Evolutionary conservation across 2,329 filamentous ascomycete species (phyloP).

Genomic region (Mycocentrospora acerina): DNA sequence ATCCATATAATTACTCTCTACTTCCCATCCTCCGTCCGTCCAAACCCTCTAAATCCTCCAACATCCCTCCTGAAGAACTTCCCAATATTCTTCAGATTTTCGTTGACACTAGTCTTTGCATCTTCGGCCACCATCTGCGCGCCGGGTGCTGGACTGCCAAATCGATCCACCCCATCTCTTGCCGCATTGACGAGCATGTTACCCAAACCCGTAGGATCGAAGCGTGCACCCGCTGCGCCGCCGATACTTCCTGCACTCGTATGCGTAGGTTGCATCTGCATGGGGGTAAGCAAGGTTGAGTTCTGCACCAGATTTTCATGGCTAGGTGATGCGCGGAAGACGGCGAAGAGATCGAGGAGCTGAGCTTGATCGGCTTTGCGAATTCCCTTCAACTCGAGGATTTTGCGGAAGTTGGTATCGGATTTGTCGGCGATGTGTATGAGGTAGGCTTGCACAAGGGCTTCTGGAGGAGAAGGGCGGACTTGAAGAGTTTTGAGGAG

Average conservation of each 20-base stretch:
- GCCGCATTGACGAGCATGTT: slow-evolving; percentile 87
- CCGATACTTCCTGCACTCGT: slow-evolving; percentile 47
- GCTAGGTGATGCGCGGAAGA: slow-evolving; percentile 68
- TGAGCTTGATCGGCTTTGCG: slow-evolving; percentile 76
- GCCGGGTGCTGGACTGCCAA: slow-evolving; percentile 58
- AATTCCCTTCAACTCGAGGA: slow-evolving; percentile 93
- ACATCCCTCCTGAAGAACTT: slow-evolving; percentile 94
- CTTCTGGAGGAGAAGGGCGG: slow-evolving; percentile 85
- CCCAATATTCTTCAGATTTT: slow-evolving; percentile 92
- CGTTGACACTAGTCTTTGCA: slow-evolving; percentile 73
- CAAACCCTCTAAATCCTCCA: slow-evolving; percentile 50
- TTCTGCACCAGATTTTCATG: slow-evolving; percentile 63
- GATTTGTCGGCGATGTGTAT: slow-evolving; percentile 95
- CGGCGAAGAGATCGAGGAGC: slow-evolving; percentile 87
- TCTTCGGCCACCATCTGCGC: slow-evolving; percentile 31
- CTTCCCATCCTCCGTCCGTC: slow-evolving; percentile 33
- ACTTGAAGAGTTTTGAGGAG: slow-evolving; percentile 97
- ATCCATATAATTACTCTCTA: slow-evolving; percentile 8
- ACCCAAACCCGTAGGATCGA: slow-evolving; percentile 80
- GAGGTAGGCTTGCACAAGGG: slow-evolving; percentile 92
- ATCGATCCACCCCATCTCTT: slow-evolving; percentile 76
- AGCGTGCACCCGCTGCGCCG: slow-evolving; percentile 48
- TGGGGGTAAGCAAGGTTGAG: slow-evolving; percentile 39
- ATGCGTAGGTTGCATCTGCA: slow-evolving; percentile 37
- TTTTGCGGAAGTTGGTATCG: slow-evolving; percentile 93